Evolutionary conservation across 2,329 filamentous ascomycete genomes (phyloP), one percentile per base, ranked within the genome.

Genomic region (Fonsecaea pugnacius): DNA sequence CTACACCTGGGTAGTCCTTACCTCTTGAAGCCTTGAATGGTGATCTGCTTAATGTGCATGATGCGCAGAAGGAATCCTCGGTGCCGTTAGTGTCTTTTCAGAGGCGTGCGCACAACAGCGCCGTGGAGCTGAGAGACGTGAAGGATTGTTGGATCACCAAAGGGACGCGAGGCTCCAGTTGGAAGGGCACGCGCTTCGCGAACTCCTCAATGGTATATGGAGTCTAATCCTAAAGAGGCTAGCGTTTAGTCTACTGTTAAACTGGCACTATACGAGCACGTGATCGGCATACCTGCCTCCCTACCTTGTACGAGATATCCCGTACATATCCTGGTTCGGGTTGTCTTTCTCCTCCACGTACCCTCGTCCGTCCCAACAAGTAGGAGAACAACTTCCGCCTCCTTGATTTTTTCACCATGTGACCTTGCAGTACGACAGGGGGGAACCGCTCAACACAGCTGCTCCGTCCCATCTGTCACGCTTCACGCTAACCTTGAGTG

Each of bases 1-100:
- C 43, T 56, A 27, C 30, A 12, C 3, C 7, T 48, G n/a, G 38
- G 16, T 16, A 36, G 46, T 4, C 35, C 79, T 71, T 78, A 96
- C 92, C 92, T 97, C 82, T 99, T 99, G 82, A 99, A 99, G 87
- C 95, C 95, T 79, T 99, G 95, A 76, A 99, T 98, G 78, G 97
- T 98, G 78, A 98, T 97, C 83, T 99, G 95, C 80, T 99, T 99
- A 85, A 99, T 97, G 83, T 96, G 95, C 93, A 97, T 96, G 72
- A 76, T 48, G 43, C 43, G 12, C 43, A 14, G 43, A 48, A 84
- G 77, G 69, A 67, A 65, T 6, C 16, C 14, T 21, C 27, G 27
- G 2, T 14, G 40, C 1, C 7, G n/a, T 33, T 16, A n/a, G 14
- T n/a, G 55, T 33, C 27, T 30, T 24, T 18, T n/a, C 3, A 36